Base-by-base conservation (phyloP, 2,329 filamentous ascomycete species). In the Microthyrium microscopicum region DNA sequence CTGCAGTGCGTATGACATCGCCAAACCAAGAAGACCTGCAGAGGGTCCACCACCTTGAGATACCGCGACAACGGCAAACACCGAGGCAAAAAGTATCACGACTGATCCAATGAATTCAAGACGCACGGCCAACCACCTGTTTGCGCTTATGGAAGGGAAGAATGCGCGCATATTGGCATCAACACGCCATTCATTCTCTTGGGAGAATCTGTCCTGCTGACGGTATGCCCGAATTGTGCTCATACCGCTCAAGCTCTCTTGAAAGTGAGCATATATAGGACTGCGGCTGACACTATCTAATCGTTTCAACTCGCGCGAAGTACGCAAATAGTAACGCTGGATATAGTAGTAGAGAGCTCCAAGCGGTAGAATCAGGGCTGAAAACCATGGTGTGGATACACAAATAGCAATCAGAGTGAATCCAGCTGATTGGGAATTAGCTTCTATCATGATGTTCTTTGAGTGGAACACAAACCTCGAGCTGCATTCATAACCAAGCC, bases 261-360 rank as follows among this genome's bases (percentile, higher is more conserved):
- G 89, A 61, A 98, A 98, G 55, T 98, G 91, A 5, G 89, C 89
- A 54, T 85, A 98, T 46, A 98, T 92, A 18, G 91, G 91, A 53
- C 85, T 94, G 46, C 84, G 77, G 52, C 79, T 93, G 44, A 95
- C 78, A 52, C 85, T 94, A 57, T 98, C 89, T 38, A 98, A 66
- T 42, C 89, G 72, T 64, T 98, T 98, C 42, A 98, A 68, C 60
- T 98, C 91, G 41, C 91, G 79, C 38, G 89, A 98, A 11, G 89
- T 94, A 41, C 85, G 73, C 31, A 98, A 70, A 55, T 98, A 98
- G 64, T 98, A 98, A 46, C 85, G 76, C 56, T 98, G 89, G 46
- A 95, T 92, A 58, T 75, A 91, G 45, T 91, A 68, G 56, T 98
- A 98, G 38, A 91, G 66, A 33, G 71, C 68, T 35, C 70, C 69